Conservation (phyloP, 345 rosid genomes). For the Salix koriyanagi region DNA sequence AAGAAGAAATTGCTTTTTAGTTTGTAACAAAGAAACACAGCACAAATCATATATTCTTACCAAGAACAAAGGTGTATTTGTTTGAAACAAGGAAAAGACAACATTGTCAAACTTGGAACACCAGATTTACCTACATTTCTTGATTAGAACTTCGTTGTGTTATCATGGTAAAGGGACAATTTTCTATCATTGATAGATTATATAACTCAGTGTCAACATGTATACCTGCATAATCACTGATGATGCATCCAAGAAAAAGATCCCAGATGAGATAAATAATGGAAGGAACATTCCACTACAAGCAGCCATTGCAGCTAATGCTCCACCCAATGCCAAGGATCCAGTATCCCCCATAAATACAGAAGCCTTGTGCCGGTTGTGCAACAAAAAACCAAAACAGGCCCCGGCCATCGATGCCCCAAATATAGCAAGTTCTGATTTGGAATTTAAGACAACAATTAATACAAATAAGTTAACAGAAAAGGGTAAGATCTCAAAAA, state of each 20-base stretch:
- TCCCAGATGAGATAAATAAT: slow-evolving; percentile 70
- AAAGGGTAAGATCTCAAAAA: not conserved
- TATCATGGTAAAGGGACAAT: not conserved
- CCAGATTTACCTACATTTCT: not conserved
- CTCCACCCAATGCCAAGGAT: slow-evolving; percentile 86
- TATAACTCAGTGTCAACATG: not conserved
- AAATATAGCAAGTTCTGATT: slow-evolving; percentile 72
- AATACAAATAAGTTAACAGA: not conserved
- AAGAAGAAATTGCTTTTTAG: no score
- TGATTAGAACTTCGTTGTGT: not conserved
- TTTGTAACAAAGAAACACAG: not conserved
- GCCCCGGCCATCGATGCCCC: slow-evolving; percentile 98
- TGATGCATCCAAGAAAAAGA: slow-evolving; percentile 60
- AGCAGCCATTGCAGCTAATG: slow-evolving; percentile 94
- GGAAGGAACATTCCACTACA: slow-evolving; percentile 94
- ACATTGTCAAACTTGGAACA: not conserved
- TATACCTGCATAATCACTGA: slow-evolving; percentile 66
- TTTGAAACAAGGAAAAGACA: not conserved
- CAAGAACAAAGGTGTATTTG: not conserved
- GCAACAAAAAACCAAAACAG: slow-evolving; percentile 83
- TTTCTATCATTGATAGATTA: not conserved
- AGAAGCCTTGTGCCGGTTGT: slow-evolving; percentile 78
- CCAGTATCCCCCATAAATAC: slow-evolving; percentile 82
- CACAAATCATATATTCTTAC: not conserved
- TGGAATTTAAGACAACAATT: slow-evolving; percentile 11